phyloP scores from a whole-genome alignment of 768 basidiomycete species.

The Hortiboletus flavorubellus region DNA sequence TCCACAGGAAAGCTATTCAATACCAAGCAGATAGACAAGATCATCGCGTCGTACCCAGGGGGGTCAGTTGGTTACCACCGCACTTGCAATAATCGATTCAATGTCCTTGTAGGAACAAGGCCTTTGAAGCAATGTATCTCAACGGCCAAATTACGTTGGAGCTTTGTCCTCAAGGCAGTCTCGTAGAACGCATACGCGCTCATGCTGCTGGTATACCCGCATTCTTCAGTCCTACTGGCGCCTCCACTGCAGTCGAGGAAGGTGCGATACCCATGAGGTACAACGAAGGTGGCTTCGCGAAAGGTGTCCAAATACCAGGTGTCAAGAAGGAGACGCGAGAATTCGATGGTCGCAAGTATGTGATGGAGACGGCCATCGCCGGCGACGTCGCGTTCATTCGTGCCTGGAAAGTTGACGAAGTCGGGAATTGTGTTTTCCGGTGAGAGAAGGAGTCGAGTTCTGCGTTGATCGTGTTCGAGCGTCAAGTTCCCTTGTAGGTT shows the following conservation, averaged over 20 bases:
- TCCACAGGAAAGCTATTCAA: slow-evolving; percentile 67
- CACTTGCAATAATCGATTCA: neutral
- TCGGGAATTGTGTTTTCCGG: slow-evolving; percentile 90
- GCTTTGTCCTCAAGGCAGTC: slow-evolving; percentile 88
- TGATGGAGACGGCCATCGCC: slow-evolving; percentile 76
- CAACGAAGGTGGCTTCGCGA: slow-evolving; percentile 67
- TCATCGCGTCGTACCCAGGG: slow-evolving; percentile 89
- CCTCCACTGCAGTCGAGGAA: slow-evolving; percentile 76
- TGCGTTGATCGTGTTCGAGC: neutral
- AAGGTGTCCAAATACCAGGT: slow-evolving; percentile 69
- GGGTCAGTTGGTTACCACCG: slow-evolving; percentile 43
- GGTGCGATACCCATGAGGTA: slow-evolving; percentile 79
- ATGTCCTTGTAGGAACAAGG: slow-evolving; percentile 63
- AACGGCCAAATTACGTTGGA: slow-evolving; percentile 79
- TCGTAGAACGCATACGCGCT: slow-evolving; percentile 83
- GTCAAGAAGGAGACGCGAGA: slow-evolving; percentile 73
- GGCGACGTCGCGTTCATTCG: slow-evolving; percentile 84
- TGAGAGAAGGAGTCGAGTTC: slow-evolving; percentile 26
- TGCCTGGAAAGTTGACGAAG: slow-evolving; percentile 92
- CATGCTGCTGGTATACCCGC: slow-evolving; percentile 90
- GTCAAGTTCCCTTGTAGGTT: slow-evolving; percentile 45
- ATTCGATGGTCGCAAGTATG: slow-evolving; percentile 74
- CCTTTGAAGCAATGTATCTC: slow-evolving; percentile 79
- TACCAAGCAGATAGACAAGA: slow-evolving; percentile 71
- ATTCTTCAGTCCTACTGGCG: slow-evolving; percentile 92